Base-by-base conservation (phyloP, 1,284 basidiomycete species). In the Ceratobasidium sp. region DNA sequence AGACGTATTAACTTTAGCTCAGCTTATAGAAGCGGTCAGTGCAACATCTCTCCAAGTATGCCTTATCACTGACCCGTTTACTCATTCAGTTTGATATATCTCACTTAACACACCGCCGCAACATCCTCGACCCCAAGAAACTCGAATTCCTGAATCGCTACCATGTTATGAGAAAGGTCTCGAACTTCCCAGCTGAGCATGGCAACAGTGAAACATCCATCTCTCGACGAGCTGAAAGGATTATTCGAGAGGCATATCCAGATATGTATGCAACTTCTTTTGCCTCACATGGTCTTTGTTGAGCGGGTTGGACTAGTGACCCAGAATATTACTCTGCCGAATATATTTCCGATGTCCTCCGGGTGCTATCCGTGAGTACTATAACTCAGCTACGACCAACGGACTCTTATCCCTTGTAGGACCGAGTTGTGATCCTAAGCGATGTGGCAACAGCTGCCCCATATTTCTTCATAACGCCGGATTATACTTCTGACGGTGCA, bases 91-190 rank as follows among this genome's bases (percentile, higher is more conserved):
- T 77, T 77, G 91, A 94, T 77, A 86, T 96, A 33, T 86, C 89
- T 0, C 88, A 88, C 0, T 82, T 96, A 42, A 95, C 94, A 0
- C 94, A 94, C 71, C 90, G 94, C 51, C 91, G 93, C 78, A 90
- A 92, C 33, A 89, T 91, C 42, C 88, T 96, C 33, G 94, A 95
- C 79, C 89, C 89, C 0, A 83, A 86, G 23, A 95, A 96, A 82
- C 87, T 96, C 10, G 90, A 91, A 80, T 93, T 91, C 82, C 86
- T 96, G 73, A 96, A 96, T 84, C 93, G 94, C 81, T 90, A 92
- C 42, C 93, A 96, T 83, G 84, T 96, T 89, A 85, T 86, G 85
- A n/a, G 82, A 83, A 73, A 60, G 83, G 28, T 56, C 46, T 61
- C 33, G 4, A 60, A 26, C 26, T 26, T 26, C 40, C 40, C 60